Percentiles rank a stretch among this genome's conserved stretches.
These are phyloP conservation scores for Penicillium parvum DNA, from an alignment of 495 filamentous ascomycete genomes.

Conservation along the genomic window DNA sequence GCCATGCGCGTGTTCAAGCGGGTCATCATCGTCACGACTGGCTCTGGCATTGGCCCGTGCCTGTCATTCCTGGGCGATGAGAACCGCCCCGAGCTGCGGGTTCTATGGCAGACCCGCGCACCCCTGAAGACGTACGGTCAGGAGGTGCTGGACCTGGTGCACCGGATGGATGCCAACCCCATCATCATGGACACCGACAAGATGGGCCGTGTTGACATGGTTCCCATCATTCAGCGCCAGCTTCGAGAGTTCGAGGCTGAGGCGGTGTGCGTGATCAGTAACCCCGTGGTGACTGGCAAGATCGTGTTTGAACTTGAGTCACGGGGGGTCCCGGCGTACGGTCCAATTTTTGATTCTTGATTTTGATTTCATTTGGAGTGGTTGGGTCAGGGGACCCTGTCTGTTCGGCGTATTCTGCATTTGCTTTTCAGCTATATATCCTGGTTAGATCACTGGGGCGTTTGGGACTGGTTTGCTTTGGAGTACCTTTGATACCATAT, in stretches of 20 bases:
- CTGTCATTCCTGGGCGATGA: constrained; percentile 47
- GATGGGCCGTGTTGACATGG: constrained; percentile 49
- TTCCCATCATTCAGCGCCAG: constrained; percentile 53
- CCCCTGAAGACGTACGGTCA: constrained; percentile 53
- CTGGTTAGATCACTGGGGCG: constrained; percentile 1
- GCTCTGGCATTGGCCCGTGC: constrained; percentile 72
- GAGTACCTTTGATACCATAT: not conserved
- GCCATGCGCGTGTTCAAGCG: constrained; percentile 63
- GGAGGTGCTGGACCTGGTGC: constrained; percentile 47
- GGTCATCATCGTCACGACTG: constrained; percentile 74
- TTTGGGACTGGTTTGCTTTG: constrained; percentile 1
- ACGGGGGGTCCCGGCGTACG: constrained; percentile 66
- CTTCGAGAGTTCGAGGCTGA: constrained; percentile 58
- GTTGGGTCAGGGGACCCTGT: too few relatives aligned
- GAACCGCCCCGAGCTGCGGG: constrained; percentile 46
- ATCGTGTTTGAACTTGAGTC: constrained; percentile 71
- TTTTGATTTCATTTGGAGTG: not conserved
- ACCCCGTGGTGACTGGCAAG: constrained; percentile 65
- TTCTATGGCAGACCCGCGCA: constrained; percentile 56
- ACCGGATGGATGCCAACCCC: constrained; percentile 47
- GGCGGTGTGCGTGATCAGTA: constrained; percentile 73
- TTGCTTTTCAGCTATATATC: not conserved
- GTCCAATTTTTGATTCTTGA: constrained; percentile 79
- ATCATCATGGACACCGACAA: constrained; percentile 52
- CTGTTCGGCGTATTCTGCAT: not conserved